Evolutionary conservation across 805 yeast genomes (phyloP), one percentile per base, ranked within the genome.

Genomic region (Torulaspora indica): DNA sequence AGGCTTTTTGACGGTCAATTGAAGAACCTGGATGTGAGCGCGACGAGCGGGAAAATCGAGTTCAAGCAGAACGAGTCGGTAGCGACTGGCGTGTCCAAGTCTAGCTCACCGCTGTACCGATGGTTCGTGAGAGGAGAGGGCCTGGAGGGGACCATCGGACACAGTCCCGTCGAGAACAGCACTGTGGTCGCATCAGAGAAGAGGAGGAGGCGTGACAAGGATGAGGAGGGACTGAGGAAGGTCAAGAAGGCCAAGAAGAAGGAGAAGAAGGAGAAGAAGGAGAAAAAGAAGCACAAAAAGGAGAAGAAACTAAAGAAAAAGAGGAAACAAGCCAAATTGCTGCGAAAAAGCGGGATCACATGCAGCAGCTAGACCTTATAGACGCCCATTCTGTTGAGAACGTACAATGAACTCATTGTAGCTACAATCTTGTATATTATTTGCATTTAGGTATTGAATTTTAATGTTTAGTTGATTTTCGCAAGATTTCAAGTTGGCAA

Each of bases 91-190:
- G 68, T 76, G 40, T 67, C 78, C 2, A 74, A 75, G 55, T 67
- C 73, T 2, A 70, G 69, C 27, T 82, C 93, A 4, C 95, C 95
- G 1, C 67, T 93, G 43, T 93, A 91, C 57, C 68, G 78, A 47
- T 80, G 83, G 86, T 91, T 91, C 70, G 95, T 89, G 1, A 75
- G 77, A 53, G 98, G 98, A 0, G 91, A 85, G 53, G 84, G 93
- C 1, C 66, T 91, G 45, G 74, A 76, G 32, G 98, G 97, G 1
- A 85, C 95, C 0, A 76, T 78, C 4, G 81, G 76, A 1, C 61
- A 64, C 15, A 13, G 38, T 13, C 22, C 4, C 48, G 43, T 12
- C 30, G 45, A 18, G 29, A 27, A 30, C 42, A 43, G 39, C 32
- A 42, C 30, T 34, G 40, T 23, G 44, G 42, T 22, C 37, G 40